Conservation (phyloP, 805 yeast species). For the Zygoascus tannicola region DNA sequence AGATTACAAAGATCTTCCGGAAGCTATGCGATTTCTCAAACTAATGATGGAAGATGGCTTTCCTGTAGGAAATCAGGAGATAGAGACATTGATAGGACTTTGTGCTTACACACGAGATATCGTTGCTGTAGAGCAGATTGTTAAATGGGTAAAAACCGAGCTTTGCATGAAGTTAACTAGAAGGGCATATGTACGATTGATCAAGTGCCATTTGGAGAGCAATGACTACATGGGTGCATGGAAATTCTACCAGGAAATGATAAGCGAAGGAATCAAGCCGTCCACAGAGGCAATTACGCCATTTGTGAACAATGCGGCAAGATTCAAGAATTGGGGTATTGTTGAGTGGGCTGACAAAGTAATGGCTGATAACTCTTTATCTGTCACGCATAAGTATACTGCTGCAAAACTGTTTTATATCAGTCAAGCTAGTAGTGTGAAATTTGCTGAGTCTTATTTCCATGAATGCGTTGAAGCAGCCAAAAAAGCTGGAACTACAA, state of each 20-base stretch:
- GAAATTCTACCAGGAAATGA: slow-evolving; percentile 23
- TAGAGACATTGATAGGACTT: slow-evolving; percentile 21
- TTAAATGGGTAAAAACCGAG: slow-evolving; percentile 21
- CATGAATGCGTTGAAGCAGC: neutral
- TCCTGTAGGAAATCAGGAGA: slow-evolving; percentile 17
- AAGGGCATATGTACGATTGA: slow-evolving; percentile 25
- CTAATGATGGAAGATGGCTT: slow-evolving; percentile 16
- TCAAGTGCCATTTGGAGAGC: slow-evolving; percentile 25
- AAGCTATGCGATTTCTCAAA: slow-evolving; percentile 24
- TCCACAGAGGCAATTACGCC: slow-evolving; percentile 20
- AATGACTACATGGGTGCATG: slow-evolving; percentile 27
- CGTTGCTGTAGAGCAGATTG: slow-evolving; percentile 20
- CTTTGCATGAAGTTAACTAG: slow-evolving; percentile 19
- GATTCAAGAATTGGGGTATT: neutral
- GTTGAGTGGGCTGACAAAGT: neutral
- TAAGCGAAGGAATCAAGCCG: slow-evolving; percentile 9
- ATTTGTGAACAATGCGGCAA: slow-evolving; percentile 9
- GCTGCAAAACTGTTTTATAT: slow-evolving; percentile 24
- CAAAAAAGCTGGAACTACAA: neutral
- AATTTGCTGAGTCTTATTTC: neutral
- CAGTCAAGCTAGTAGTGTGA: slow-evolving; percentile 23
- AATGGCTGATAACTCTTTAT: slow-evolving; percentile 17
- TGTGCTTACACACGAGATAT: slow-evolving; percentile 24
- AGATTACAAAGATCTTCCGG: slow-evolving; percentile 30
- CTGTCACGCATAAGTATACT: slow-evolving; percentile 18